Conservation (phyloP, 495 filamentous ascomycete genomes). For the Thermochaetoides thermophila region DNA sequence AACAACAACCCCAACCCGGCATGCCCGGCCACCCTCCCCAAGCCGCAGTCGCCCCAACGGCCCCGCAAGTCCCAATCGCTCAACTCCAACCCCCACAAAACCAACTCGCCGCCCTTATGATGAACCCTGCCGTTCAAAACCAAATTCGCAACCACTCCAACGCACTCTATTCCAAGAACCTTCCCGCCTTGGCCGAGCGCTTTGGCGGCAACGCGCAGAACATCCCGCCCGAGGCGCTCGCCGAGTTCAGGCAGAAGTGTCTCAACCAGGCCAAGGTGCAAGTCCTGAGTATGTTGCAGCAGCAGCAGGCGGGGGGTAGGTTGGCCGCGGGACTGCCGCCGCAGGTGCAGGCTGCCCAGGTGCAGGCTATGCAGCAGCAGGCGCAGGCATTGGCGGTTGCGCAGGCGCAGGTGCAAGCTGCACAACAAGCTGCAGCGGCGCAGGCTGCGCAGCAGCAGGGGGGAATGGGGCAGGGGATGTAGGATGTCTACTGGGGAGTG, state of each 20-base stretch:
- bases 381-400: conserved; percentile 11
- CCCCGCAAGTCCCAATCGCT: too few relatives aligned
- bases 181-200: conserved; percentile 27
- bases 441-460: not conserved
- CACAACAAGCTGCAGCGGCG: not conserved
- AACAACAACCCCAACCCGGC: not conserved
- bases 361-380: conserved; percentile 12
- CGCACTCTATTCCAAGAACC: conserved; percentile 31
- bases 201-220: conserved; percentile 18
- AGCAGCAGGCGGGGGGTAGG: conserved; percentile 2
- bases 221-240: conserved; percentile 20
- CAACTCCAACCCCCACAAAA: conserved; percentile 19
- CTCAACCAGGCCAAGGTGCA: conserved; percentile 11
- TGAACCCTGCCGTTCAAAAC: conserved; percentile 5
- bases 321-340: conserved; percentile 1
- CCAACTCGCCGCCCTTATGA: conserved; percentile 8
- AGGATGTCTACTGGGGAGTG: too few relatives aligned
- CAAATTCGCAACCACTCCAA: conserved; percentile 21
- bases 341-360: not conserved
- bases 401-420: conserved; percentile 18
- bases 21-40: not conserved
- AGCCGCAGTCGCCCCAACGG: not conserved
- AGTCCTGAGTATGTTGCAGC: conserved; percentile 1
- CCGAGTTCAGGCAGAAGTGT: conserved; percentile 18
- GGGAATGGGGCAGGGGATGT: conserved; percentile 2